Base-by-base conservation (phyloP, 139 green algal species). In the Tetradesmus lagerheimii region DNA sequence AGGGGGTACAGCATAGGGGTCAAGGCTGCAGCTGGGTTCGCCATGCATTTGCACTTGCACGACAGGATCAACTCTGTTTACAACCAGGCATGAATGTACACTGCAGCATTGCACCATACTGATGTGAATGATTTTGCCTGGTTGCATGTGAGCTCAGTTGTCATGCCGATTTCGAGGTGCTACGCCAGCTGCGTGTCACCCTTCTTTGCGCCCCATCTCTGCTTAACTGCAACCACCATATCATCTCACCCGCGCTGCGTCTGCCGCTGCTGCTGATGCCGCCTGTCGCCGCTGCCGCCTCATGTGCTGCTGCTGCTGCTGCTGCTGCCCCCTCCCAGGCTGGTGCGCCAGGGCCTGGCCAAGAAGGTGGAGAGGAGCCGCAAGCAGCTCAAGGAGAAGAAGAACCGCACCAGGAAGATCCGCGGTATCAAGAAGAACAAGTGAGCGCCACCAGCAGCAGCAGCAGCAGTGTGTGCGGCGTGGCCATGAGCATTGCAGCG, bases 301-400 rank as follows among this genome's bases (percentile, higher is more conserved):
- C 5, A 74, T 29, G 43, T 29, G 43, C 27, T 62, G 62, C 57
- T 57, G 37, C 83, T 88, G 83, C 62, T 80, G 83, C 34, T 80
- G 83, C 25, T 57, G 38, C 38, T 57, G 38, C 77, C n/a, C 35
- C 16, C n/a, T 90, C 27, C 50, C 67, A 88, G 43, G 66, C 89
- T 89, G 4, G 31, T 93, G 71, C 93, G 97, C 93, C 97, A 97
- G 92, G 98, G 97, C 27, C 93, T 99, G 92, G 94, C 92, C 31
- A 95, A 96, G 88, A 95, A 93, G 83, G 93, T 98, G 45, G 90
- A 97, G 75, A 97, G 96, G 95, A 98, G 96, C n/a, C 93, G 98
- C 57, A 99, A 99, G 97, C 97, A 99, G 95, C 98, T 98, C 92
- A 99, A 99, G 97, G 98, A 99, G 96, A 91, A 98, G 43, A 99